These are phyloP conservation scores for Cardamine chenopodiifolia DNA, from an alignment of 345 rosid species.

Conservation along the genomic window DNA sequence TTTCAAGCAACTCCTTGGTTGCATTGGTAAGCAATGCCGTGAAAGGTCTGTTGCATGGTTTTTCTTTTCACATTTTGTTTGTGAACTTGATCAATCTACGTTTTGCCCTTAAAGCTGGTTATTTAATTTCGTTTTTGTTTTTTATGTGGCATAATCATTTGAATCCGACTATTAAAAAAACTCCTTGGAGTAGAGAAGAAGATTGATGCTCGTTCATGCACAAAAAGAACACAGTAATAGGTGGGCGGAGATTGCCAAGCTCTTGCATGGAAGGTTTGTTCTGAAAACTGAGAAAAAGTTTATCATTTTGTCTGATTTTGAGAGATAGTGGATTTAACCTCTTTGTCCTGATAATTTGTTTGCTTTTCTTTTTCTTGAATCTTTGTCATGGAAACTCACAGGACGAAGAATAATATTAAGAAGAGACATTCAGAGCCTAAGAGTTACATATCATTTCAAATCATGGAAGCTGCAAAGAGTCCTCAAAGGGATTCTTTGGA, in stretches of 20 bases:
- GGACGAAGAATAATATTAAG: conserved; percentile 71
- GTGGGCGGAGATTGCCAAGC: conserved; percentile 77
- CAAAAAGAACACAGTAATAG: conserved; percentile 61
- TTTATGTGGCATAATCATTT: conserved; percentile 74
- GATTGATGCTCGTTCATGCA: conserved; percentile 48
- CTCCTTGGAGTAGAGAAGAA: conserved; percentile 68
- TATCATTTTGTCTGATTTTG: neutral
- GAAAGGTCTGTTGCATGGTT: conserved; percentile 49
- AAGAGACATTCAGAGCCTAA: no score
- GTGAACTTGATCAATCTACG: neutral
- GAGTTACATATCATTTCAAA: neutral
- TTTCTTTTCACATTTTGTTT: neutral
- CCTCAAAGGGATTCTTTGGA: neutral
- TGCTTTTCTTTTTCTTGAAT: neutral
- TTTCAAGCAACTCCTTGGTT: conserved; percentile 60
- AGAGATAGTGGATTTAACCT: neutral
- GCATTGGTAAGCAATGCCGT: conserved; percentile 82
- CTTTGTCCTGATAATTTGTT: neutral
- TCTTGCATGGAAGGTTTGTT: conserved; percentile 63
- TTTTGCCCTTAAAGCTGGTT: no score
- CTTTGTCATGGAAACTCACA: conserved; percentile 31
- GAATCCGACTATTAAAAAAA: conserved; percentile 57
- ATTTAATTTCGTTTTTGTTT: neutral
- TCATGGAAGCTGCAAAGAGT: conserved; percentile 1
- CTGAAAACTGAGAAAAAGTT: neutral